Base-by-base conservation (phyloP, 768 basidiomycete genomes). In the Boletus pseudo-olivaceus region DNA sequence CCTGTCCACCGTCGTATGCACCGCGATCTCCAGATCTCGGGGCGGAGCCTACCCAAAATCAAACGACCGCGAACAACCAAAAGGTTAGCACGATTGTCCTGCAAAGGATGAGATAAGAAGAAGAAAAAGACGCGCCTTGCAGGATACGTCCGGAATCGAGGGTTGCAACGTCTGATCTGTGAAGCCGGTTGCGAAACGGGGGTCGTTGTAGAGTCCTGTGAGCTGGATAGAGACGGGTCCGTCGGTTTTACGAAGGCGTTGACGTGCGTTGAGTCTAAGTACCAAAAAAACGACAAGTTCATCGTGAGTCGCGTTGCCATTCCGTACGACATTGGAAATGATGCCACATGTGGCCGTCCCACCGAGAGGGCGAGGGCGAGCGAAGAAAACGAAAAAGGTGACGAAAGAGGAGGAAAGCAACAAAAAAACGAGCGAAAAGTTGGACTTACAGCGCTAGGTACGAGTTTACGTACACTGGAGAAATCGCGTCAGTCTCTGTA, bases 381-480 rank as follows among this genome's bases (percentile, higher is more conserved):
- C 26, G 17, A 35, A 41, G 38, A 14, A 3, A 37, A 37, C 7
- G 19, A n/a, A 6, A 17, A 1, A 7, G 14, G 3, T 29, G 9
- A n/a, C 14, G 15, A 10, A 19, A 38, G 15, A 7, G 3, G 34
- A n/a, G 4, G 15, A 32, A 30, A 17, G 2, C 19, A 32, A n/a
- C n/a, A n/a, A n/a, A n/a, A n/a, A n/a, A n/a, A n/a, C n/a, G n/a
- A n/a, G 37, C 11, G 14, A 11, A 12, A 29, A n/a, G 35, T 20
- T 17, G 8, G 23, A 62, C 67, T 51, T 51, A 72, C 67, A 68
- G 73, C 5, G 82, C 80, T 8, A 84, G 73, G 59, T 82, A 82
- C 8, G 82, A 79, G 57, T 83, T 83, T 14, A 79, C 70, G 58
- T 83, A 83, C 26, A 84, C 80, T 83, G 40, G 7, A 29, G 0